A percentile compares a stretch with the other conserved stretches of the same genome.
These are phyloP conservation scores for Sphagnum contortum DNA, from an alignment of 225 moss, liverwort and hornwort species.

Conservation along the genomic window DNA sequence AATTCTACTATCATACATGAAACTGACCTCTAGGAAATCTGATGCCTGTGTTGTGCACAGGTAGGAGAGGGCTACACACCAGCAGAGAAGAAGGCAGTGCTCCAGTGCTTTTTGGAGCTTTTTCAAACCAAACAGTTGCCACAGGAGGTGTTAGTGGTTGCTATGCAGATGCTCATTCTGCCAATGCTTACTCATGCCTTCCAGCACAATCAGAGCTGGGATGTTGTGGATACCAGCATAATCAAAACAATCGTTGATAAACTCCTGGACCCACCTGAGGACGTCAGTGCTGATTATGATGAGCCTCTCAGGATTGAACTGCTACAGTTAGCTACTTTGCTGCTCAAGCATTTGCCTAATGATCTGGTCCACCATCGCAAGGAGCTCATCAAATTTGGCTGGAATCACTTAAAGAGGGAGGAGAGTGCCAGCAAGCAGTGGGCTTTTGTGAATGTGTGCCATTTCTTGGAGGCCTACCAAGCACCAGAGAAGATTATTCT, in stretches of 20 bases:
- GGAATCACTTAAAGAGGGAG: conserved; percentile 99
- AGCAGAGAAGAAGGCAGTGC: conserved; percentile 83
- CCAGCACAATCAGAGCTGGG: conserved; percentile 93
- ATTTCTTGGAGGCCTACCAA: conserved; percentile 98
- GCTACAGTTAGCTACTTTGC: conserved; percentile 86
- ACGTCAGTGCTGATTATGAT: conserved; percentile 98
- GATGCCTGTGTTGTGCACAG: conserved; percentile 21
- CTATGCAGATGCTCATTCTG: conserved; percentile 98
- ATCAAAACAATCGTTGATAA: conserved; percentile 98
- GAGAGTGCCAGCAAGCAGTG: conserved; percentile 99
- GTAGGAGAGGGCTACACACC: conserved; percentile 95
- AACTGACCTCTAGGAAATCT: no score
- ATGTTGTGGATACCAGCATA: conserved; percentile 81
- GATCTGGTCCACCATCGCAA: conserved; percentile 99
- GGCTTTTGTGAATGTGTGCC: conserved; percentile 99
- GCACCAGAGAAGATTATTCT: conserved; percentile 99
- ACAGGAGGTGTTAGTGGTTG: conserved; percentile 92
- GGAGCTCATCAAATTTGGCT: conserved; percentile 99
- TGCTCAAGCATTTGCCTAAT: conserved; percentile 86
- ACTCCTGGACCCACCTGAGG: conserved; percentile 94
- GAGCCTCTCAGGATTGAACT: conserved; percentile 96
- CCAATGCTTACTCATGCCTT: conserved; percentile 99
- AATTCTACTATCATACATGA: no score
- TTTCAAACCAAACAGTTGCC: conserved; percentile 79
- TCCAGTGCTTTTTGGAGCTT: conserved; percentile 81